Base-by-base conservation (phyloP, 371 early-diverging fungal genomes). In the Syncephalastrum monosporum region DNA sequence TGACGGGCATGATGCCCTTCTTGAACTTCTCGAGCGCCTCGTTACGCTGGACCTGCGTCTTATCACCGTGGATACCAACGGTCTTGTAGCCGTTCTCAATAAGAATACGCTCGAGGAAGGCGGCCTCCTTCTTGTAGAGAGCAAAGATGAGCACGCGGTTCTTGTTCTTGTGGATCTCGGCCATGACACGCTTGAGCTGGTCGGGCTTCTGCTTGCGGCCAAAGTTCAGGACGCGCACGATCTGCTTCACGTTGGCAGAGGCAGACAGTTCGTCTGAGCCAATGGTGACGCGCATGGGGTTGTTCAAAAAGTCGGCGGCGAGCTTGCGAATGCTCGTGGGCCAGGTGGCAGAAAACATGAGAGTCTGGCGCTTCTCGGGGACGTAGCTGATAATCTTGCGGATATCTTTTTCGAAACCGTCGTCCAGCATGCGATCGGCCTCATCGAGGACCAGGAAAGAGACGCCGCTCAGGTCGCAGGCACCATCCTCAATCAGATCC, bases 371-470 rank as follows among this genome's bases (percentile, higher is more conserved):
- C 29, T 63, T 71, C 49, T 78, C 59, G 57, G 67, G 75, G 44
- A 82, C 79, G 60, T 79, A 56, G 41, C 75, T 64, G 66, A 92
- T 77, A 53, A 94, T 94, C 27, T 83, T 82, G 46, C 91, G 86
- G 62, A 99, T 87, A 42, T 91, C 97, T 49, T 90, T 83, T 54
- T 92, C 93, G 73, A 96, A 98, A 56, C 95, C 97, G 52, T 87
- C 81, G 65, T 95, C 96, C 62, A 97, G 72, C 91, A 96, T 94
- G 56, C 94, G 86, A 82, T 98, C 99, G 33, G 95, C 95, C 75
- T 98, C 99, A 70, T 97, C 97, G 52, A 98, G 71, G 3, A 97
- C 94, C 66, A 96, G 68, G 67, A 88, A 93, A 0, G 82, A 77
- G n/a, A 92, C 86, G 25, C 84, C 71, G 33, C 81, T 75, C 16